Base-by-base conservation (phyloP, 2,329 filamentous ascomycete genomes). In the Amylocarpus encephaloides region DNA sequence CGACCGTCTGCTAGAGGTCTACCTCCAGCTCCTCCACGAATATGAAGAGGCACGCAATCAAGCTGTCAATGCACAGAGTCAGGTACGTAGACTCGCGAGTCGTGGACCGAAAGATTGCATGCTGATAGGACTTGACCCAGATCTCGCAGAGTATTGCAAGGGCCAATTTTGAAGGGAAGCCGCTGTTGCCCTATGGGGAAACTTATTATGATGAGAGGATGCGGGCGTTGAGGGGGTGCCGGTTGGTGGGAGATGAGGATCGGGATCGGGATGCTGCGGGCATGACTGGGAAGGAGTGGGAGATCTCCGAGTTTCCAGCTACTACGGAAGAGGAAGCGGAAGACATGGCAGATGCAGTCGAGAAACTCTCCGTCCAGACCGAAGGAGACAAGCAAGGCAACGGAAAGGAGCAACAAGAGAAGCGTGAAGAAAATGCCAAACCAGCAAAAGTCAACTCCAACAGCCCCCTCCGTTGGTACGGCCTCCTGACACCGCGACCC, bases 181-280 rank as follows among this genome's bases (percentile, higher is more conserved):
- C 78, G 11, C 78, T 82, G 30, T 66, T 80, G 54, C 73, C 80
- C 38, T 90, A 85, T 64, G 86, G 85, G 2, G 76, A 73, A 55
- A 83, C 88, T 59, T 77, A 79, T 62, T 92, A 87, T 64, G 85
- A 91, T 66, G 77, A 81, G 56, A 77, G 86, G 42, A 88, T 88
- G 81, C 80, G 81, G 63, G 83, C 85, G 2, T 68, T 67, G 18
- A 69, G 77, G 46, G 66, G 68, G 50, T 64, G 62, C 36, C 34
- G 36, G 39, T 29, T 43, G 36, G n/a, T 9, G 9, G 30, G 32
- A 12, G 35, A 18, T 35, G 9, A 15, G 16, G 43, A 46, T 36
- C n/a, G n/a, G n/a, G n/a, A n/a, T n/a, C n/a, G n/a, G n/a, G n/a
- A n/a, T 26, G 4, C 15, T 35, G 5, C 18, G 15, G 16, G 15